Base-by-base conservation (phyloP, 768 basidiomycete species). In the Suillus subluteus region DNA sequence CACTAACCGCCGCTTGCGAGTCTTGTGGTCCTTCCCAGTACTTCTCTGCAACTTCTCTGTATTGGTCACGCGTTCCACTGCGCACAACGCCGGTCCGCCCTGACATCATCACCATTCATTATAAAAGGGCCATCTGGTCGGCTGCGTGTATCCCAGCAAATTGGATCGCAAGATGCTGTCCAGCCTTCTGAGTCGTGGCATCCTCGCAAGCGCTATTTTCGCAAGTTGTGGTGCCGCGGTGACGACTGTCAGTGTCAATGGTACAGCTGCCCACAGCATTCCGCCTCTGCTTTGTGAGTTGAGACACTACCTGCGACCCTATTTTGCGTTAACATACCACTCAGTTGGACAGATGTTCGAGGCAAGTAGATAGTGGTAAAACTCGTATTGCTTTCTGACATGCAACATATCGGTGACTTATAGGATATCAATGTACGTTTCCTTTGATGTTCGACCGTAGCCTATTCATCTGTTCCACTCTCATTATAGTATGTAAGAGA, bases 361-460 rank as follows among this genome's bases (percentile, higher is more conserved):
- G 80, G 87, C 83, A 69, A 58, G 74, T 58, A 37, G 52, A 50
- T 58, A 48, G 11, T 43, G 48, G 48, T 41, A 7, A 18, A 59
- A 56, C 3, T n/a, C 41, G 15, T 48, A 6, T 5, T 44, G 8
- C 23, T 16, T 50, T 52, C 48, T 62, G 37, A 67, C 41, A 54
- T 15, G 12, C 48, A 58, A 38, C 8, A 38, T 35, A 12, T 21
- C 37, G 54, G 21, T 61, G 62, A 37, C 50, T 40, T 52, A 16
- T 66, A 88, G 86, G 88, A 90, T 73, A 89, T 89, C 63, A 90
- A 84, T 70, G 88, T 88, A 68, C 76, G 87, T 80, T 16, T 61
- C 43, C 23, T 41, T 38, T 44, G 48, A 23, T 11, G 35, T 67
- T 26, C 37, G 54, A 44, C 8, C 18, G n/a, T 50, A 21, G 62